Evolutionary conservation across 2,329 filamentous ascomycete genomes (phyloP).

Genomic region (Ophiostoma perfectum): DNA sequence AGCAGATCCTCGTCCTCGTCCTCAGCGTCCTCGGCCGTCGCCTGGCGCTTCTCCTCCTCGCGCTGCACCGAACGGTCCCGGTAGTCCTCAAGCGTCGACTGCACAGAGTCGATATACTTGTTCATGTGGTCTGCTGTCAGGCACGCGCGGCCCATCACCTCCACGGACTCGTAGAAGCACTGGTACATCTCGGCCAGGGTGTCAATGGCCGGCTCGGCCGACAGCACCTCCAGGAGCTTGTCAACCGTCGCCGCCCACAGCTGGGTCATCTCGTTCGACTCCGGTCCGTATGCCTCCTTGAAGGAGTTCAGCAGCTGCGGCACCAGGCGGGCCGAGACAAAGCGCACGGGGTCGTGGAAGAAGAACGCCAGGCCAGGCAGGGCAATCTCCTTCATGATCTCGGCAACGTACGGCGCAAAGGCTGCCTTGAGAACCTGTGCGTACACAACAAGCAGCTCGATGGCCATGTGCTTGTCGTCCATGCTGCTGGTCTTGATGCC

Average conservation of each 20-base stretch:
- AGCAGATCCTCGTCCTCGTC: conserved; percentile 79
- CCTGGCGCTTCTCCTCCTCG: conserved; percentile 69
- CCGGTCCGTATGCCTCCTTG: conserved; percentile 81
- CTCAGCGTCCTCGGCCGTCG: conserved; percentile 78
- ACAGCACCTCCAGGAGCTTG: conserved; percentile 88
- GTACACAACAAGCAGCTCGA: conserved; percentile 95
- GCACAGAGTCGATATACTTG: conserved; percentile 79
- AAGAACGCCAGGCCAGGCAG: conserved; percentile 93
- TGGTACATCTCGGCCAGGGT: conserved; percentile 98
- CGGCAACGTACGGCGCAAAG: conserved; percentile 84
- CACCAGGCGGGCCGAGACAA: conserved; percentile 89
- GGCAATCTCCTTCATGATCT: conserved; percentile 95
- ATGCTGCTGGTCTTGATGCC: conserved; percentile 95
- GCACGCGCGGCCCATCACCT: conserved; percentile 83
- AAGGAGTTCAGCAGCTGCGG: conserved; percentile 89
- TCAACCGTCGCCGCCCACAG: conserved; percentile 83
- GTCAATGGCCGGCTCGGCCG: conserved; percentile 90
- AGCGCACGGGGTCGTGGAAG: conserved; percentile 96
- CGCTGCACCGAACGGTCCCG: conserved; percentile 78
- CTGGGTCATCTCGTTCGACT: conserved; percentile 70
- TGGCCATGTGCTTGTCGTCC: conserved; percentile 99
- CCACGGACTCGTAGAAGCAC: conserved; percentile 97
- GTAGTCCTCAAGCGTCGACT: conserved; percentile 86
- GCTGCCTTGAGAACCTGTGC: conserved; percentile 89
- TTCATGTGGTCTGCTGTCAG: conserved; percentile 74